Evolutionary conservation across 2,329 filamentous ascomycete species (phyloP).

Genomic region (Dactylellina cionopaga): DNA sequence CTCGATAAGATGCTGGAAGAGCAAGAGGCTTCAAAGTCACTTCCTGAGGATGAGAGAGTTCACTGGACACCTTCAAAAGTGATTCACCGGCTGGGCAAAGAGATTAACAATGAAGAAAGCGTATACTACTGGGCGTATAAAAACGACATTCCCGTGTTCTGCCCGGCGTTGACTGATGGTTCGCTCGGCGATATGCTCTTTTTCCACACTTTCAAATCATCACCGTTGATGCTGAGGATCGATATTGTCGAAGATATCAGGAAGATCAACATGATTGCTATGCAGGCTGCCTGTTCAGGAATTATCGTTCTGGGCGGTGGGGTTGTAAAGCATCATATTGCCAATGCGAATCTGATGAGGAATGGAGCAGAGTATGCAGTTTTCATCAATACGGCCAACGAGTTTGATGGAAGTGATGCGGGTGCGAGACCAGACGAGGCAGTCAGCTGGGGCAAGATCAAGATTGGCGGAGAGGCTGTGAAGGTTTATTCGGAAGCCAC

Average conservation of each 20-base stretch:
- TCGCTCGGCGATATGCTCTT: conserved; percentile 98
- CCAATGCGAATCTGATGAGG: conserved; percentile 95
- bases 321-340: conserved; percentile 97
- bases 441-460: conserved; percentile 99
- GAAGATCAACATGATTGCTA: conserved; percentile 88
- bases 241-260: conserved; percentile 96
- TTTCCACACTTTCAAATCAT: conserved; percentile 94
- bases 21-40: conserved; percentile 80
- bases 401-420: conserved; percentile 97
- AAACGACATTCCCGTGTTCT: conserved; percentile 97
- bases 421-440: conserved; percentile 95
- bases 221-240: conserved; percentile 80
- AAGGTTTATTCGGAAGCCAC: conserved; percentile 81
- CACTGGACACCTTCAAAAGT: conserved; percentile 95
- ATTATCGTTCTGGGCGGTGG: conserved; percentile 97
- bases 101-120: conserved; percentile 90
- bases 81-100: conserved; percentile 86
- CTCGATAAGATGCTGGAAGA: conserved; percentile 93
- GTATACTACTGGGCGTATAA: conserved; percentile 98
- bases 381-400: conserved; percentile 96
- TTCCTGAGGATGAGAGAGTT: conserved; percentile 72
- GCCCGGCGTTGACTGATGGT: conserved; percentile 92
- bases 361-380: conserved; percentile 97
- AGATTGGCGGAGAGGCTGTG: conserved; percentile 78
- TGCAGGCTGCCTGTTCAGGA: conserved; percentile 84